phyloP scores from a whole-genome alignment of 139 green algal species.

The Tetraselmis striata region DNA sequence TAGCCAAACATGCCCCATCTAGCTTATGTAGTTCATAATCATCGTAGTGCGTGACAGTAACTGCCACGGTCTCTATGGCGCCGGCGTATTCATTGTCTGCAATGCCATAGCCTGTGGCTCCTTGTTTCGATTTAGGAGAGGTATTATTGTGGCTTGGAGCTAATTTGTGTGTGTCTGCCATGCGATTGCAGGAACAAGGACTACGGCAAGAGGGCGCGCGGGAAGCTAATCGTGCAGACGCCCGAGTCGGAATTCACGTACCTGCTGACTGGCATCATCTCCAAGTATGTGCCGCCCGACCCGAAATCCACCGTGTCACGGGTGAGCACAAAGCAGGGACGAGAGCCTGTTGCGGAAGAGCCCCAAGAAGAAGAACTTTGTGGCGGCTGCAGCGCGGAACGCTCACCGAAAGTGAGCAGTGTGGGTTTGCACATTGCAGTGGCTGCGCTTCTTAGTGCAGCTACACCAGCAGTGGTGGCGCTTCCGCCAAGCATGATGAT shows the following conservation, averaged over 20 bases:
- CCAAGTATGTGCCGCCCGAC: slow-evolving; percentile 16
- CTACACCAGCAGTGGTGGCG: too few species aligned
- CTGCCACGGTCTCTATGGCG: not conserved
- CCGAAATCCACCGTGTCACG: not conserved
- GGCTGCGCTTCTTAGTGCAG: too few species aligned
- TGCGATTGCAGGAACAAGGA: not conserved
- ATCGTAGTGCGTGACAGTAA: too few species aligned
- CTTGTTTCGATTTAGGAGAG: too few species aligned
- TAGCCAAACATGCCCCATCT: too few species aligned
- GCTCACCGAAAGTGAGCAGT: too few species aligned
- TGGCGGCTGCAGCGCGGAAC: not conserved
- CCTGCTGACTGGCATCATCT: slow-evolving; percentile 12
- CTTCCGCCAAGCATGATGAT: too few species aligned
- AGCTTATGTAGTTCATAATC: too few species aligned
- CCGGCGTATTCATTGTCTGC: too few species aligned
- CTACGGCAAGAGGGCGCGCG: slow-evolving; percentile 15
- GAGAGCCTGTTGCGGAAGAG: not conserved
- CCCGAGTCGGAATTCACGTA: slow-evolving; percentile 17
- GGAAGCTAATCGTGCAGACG: slow-evolving; percentile 20
- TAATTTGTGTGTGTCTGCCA: slow-evolving; percentile 14
- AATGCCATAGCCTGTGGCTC: too few species aligned
- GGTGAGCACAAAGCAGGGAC: not conserved
- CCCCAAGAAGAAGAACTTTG: not conserved
- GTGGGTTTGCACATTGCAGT: too few species aligned
- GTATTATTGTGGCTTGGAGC: not conserved